These are phyloP conservation scores for Ramaria sp. DNA, from an alignment of 768 basidiomycete species.

Conservation along the genomic window DNA sequence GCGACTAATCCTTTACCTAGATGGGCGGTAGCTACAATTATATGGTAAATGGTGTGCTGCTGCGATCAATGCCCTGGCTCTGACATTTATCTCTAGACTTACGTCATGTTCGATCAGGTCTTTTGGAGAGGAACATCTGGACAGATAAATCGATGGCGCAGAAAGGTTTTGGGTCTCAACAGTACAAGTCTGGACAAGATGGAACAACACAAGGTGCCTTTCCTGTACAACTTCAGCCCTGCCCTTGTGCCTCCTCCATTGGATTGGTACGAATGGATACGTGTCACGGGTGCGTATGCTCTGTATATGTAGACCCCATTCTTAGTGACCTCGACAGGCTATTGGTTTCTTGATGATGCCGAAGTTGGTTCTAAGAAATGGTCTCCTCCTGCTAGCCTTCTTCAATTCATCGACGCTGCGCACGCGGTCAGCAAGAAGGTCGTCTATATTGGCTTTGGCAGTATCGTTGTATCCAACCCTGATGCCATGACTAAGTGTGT, in stretches of 20 bases:
- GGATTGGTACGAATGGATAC: constrained; percentile 99
- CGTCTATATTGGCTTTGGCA: constrained; percentile 96
- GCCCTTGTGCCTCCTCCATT: constrained; percentile 83
- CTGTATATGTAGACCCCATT: background rate
- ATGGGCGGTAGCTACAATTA: constrained; percentile 98
- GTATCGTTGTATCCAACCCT: constrained; percentile 94
- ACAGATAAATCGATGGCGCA: constrained; percentile 91
- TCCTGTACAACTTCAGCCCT: constrained; percentile 96
- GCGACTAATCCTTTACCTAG: constrained; percentile 24
- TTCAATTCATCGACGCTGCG: constrained; percentile 76
- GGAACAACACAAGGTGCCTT: constrained; percentile 96
- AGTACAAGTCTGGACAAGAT: constrained; percentile 88
- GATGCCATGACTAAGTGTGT: constrained; percentile 86
- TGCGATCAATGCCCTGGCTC: background rate
- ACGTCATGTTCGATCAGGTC: constrained; percentile 95
- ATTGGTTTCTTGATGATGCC: constrained; percentile 94
- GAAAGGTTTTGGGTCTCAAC: constrained; percentile 60
- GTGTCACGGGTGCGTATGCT: constrained; percentile 57
- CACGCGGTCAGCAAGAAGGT: constrained; percentile 72
- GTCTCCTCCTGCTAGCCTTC: constrained; percentile 71
- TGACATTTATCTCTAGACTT: constrained; percentile 42
- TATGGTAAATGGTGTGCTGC: constrained; percentile 49
- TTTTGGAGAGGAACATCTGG: constrained; percentile 94
- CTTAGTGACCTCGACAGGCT: constrained; percentile 42
- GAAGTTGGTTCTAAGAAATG: constrained; percentile 85